Evolutionary conservation across 495 filamentous ascomycete species (phyloP).

Genomic region (Tuber calosporum): DNA sequence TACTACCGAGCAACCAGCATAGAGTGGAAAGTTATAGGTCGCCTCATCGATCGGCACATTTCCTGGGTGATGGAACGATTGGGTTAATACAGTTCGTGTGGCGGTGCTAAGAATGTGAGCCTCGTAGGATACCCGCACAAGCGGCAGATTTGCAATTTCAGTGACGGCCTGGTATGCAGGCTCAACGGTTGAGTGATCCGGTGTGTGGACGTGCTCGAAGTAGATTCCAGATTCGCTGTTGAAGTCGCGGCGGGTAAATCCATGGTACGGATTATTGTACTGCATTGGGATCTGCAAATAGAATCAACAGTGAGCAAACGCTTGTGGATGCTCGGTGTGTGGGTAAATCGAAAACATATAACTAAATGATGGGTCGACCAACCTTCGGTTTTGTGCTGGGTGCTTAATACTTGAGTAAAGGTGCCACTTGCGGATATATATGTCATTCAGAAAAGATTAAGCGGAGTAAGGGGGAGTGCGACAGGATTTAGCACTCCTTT

Average conservation of each 20-base stretch:
- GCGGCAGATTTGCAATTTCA: conserved; percentile 42
- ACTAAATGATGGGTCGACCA: neutral
- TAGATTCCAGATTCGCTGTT: neutral
- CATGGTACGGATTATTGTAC: neutral
- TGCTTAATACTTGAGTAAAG: neutral
- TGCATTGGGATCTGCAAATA: neutral
- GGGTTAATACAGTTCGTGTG: too few species aligned
- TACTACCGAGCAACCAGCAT: too few species aligned
- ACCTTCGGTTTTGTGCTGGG: neutral
- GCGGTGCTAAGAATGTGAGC: too few species aligned
- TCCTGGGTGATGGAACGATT: too few species aligned
- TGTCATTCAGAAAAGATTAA: neutral
- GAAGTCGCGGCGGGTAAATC: neutral
- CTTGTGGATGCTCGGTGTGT: neutral
- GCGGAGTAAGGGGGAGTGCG: neutral
- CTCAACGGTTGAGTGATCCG: neutral
- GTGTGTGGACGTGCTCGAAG: neutral
- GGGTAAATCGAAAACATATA: neutral
- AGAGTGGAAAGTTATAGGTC: too few species aligned
- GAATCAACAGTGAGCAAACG: neutral
- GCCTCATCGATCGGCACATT: conserved; percentile 47
- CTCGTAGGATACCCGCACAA: too few species aligned
- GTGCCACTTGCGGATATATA: neutral
- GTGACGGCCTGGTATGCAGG: neutral
- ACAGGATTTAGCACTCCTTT: neutral